Evolutionary conservation across 805 yeast genomes (phyloP), one percentile per base, ranked within the genome.

Genomic region (Barnettozyma pratensis): DNA sequence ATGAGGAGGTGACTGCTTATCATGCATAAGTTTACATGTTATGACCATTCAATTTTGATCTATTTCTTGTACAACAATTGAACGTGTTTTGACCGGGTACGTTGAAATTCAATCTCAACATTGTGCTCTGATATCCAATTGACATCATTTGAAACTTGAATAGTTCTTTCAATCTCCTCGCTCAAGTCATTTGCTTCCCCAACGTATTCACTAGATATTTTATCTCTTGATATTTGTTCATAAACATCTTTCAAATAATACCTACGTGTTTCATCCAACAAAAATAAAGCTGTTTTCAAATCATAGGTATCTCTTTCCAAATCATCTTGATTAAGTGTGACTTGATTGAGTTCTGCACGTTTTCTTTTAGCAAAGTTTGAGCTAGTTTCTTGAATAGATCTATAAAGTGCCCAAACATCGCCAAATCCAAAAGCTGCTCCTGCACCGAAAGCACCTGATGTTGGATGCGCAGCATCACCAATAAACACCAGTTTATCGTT

Each of bases 391-490:
- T 41, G 43, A 6, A 41, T 1, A 7, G 36, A 31, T 32, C 43
- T 41, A 12, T 30, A 32, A 10, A 41, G 29, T 32, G 43, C 43
- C 43, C 43, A 41, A 10, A 25, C 12, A 32, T 41, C 43, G 19
- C 43, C 37, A 7, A 41, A 41, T 11, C 43, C 43, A 41, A 41
- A 41, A 11, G 43, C 30, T 11, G 43, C 43, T 19, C 43, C 43
- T 10, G 43, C 10, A 3, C 43, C 43, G 32, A 25, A 41, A 14
- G 37, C 43, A 3, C 43, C 43, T 4, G 43, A n/a, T 11, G 43
- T 41, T 32, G 43, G 43, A 41, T 41, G 43, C 2, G 43, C 43
- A 11, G 43, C 43, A 41, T 41, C 43, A 12, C 43, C 43, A 5
- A 41, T 26, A 25, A 41, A 41, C 3, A 30, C 43, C 6, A 41